Base-by-base conservation (phyloP, 1,284 basidiomycete genomes). In the Ustilago esculenta region DNA sequence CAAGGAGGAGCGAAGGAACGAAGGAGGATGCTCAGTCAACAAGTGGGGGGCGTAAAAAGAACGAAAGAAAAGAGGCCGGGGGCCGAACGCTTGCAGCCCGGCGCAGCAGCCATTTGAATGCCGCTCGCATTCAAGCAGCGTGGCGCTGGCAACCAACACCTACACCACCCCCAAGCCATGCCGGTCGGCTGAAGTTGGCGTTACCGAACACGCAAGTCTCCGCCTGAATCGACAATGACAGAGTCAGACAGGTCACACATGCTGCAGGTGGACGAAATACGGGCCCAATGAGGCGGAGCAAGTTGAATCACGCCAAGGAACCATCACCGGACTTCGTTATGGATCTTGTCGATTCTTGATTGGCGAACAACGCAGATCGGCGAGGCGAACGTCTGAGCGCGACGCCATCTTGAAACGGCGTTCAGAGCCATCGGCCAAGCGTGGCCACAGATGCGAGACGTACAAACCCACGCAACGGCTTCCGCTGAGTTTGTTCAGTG, bases 131-230 rank as follows among this genome's bases (percentile, higher is more conserved):
- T n/a, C n/a, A n/a, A 24, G 14, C 24, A 15, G 35, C 36, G 15
- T 39, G 29, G 42, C 33, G 51, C 40, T 29, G 33, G 45, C 57
- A 53, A 60, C 57, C 49, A 59, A 52, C 56, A 59, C 36, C 49
- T 47, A 59, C 56, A 40, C 10, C 27, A 34, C 57, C 42, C 12
- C 5, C 24, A 17, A 17, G 2, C 12, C 12, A 46, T 60, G 56
- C 43, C 37, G 33, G 12, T 51, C 25, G 50, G 57, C 57, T 60
- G 57, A 52, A 44, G 33, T 18, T 6, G 49, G 39, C 44, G 21
- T 32, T 12, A 37, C 35, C 49, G 35, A 45, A 39, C 29, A 40
- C n/a, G 7, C 34, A 25, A 29, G 21, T 29, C 27, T 29, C 27
- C 7, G 27, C 27, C 12, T 29, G 27, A 29, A 29, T 29, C 29